A percentile compares a stretch with the other conserved stretches of the same genome.
phyloP scores from a whole-genome alignment of 306 rosid species.

The Astragalus glycyphyllos region DNA sequence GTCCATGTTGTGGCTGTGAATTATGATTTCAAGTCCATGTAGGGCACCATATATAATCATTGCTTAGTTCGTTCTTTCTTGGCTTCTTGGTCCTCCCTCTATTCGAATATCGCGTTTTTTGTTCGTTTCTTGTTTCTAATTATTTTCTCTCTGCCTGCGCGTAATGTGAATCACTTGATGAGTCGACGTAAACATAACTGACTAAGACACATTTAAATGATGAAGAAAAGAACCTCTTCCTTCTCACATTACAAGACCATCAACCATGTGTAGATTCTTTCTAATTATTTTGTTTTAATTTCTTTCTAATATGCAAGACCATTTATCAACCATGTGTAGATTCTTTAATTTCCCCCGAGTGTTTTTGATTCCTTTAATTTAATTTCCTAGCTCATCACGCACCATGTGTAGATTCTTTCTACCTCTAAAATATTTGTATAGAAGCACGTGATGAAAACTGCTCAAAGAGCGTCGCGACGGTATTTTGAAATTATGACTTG shows the following conservation, averaged over 20 bases:
- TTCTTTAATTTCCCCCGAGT: background rate
- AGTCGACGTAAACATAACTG: too few species aligned
- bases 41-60: background rate
- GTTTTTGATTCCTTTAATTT: background rate
- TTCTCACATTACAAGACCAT: too few species aligned
- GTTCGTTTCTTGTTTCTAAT: too few species aligned
- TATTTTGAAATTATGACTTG: conserved; percentile 26
- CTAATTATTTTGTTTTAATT: too few species aligned
- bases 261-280: too few species aligned
- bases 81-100: background rate
- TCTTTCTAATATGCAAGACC: too few species aligned
- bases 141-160: too few species aligned
- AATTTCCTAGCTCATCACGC: background rate
- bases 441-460: conserved; percentile 41
- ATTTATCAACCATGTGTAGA: too few species aligned
- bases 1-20: background rate
- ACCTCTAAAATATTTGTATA: background rate
- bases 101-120: background rate
- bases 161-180: too few species aligned
- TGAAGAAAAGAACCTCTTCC: too few species aligned
- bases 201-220: too few species aligned
- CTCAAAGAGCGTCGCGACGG: conserved; percentile 31
- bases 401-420: background rate
- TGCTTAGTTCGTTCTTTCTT: conserved; percentile 4
- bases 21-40: conserved; percentile 15